These are phyloP conservation scores for Diospyros kaki DNA, from an alignment of 148 eudicot species.

Conservation along the genomic window DNA sequence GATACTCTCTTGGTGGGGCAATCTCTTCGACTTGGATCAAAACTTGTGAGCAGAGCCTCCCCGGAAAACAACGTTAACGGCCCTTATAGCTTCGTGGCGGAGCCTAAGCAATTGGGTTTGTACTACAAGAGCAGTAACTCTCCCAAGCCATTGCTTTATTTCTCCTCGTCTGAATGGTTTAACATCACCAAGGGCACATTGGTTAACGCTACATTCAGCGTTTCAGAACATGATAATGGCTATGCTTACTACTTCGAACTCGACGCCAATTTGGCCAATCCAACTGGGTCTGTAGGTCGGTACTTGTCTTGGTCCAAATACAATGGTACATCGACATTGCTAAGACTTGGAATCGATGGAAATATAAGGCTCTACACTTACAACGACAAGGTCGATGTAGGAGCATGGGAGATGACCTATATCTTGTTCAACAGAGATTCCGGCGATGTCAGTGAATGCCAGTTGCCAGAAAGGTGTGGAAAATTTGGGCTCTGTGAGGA, in stretches of 20 bases:
- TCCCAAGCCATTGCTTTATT: slow-evolving; percentile 15
- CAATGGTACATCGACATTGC: slow-evolving; percentile 41
- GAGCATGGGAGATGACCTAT: slow-evolving; percentile 47
- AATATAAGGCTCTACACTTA: slow-evolving; percentile 41
- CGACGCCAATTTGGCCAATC: neutral
- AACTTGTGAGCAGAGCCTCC: slow-evolving; percentile 32
- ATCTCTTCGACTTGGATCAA: slow-evolving; percentile 13
- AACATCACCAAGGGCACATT: slow-evolving; percentile 5
- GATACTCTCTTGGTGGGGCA: slow-evolving; percentile 33
- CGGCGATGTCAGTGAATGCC: slow-evolving; percentile 32
- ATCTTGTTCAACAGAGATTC: slow-evolving; percentile 29
- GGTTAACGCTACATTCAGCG: slow-evolving; percentile 11
- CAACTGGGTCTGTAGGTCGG: neutral
- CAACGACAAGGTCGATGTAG: slow-evolving; percentile 13
- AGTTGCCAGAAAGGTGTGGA: slow-evolving; percentile 47
- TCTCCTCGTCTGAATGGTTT: slow-evolving; percentile 7
- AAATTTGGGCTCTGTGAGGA: slow-evolving; percentile 57
- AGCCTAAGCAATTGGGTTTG: slow-evolving; percentile 17
- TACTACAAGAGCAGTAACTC: slow-evolving; percentile 19
- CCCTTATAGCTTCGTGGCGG: slow-evolving; percentile 24
- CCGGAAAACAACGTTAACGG: slow-evolving; percentile 17
- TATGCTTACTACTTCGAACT: neutral
- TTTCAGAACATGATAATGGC: neutral
- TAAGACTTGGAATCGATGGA: slow-evolving; percentile 48
- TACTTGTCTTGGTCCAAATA: slow-evolving; percentile 20